Base-by-base conservation (phyloP, 78 protist genomes). In the Thecamonas trahens region DNA sequence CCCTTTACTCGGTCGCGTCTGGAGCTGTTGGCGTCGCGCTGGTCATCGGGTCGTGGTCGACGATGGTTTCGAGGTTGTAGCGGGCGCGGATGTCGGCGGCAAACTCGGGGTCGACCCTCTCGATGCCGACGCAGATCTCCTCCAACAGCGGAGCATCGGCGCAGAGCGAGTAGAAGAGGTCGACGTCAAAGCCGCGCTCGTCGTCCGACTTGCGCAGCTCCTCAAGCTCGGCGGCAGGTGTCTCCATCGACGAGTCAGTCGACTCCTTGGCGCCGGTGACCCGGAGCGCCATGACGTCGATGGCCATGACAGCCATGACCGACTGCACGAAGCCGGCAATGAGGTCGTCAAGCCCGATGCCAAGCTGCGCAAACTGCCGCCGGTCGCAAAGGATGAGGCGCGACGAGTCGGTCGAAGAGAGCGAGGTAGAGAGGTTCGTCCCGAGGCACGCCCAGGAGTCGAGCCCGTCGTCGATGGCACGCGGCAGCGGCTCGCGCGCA, bases 381-480 rank as follows among this genome's bases (percentile, higher is more conserved):
- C 71, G 32, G 57, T 75, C 88, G 38, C 58, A 28, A 18, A 77
- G 60, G 38, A 83, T 1, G 53, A 83, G 77, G 18, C 88, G 70
- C 28, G 29, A 20, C 22, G 79, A 74, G 45, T 77, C 87, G 5
- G 85, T 77, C 38, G 42, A 9, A 1, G 28, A 7, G 14, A 8
- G 37, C 47, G 15, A 31, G 22, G 40, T 49, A 3, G 70, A 49
- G 38, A 83, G 60, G 44, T 83, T 83, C 37, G 88, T 83, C 39
- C 88, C 88, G n/a, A 83, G 79, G 28, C 45, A 26, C 11, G 68
- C 85, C 88, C 88, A 83, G 3, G 83, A 73, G 50, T 8, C 34
- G 31, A 61, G 20, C 4, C 7, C 58, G 14, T 53, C 54, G 3
- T 17, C 66, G 53, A 71, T 39, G 28, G 42, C 35, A 26, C 71